These are phyloP conservation scores for Thuja plicata DNA, from an alignment of 83 land plant genomes.

Conservation along the genomic window DNA sequence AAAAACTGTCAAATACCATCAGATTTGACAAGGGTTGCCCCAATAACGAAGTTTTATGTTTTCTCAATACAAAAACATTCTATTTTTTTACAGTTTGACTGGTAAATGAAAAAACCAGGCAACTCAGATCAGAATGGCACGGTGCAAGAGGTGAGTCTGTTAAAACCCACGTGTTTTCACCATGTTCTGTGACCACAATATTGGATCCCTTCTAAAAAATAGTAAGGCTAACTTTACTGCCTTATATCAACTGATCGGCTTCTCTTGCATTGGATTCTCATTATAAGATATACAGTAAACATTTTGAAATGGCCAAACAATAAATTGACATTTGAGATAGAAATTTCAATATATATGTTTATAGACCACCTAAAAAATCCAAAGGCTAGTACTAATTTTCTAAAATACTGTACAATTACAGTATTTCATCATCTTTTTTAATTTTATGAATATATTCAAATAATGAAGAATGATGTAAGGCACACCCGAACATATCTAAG, in stretches of 20 bases:
- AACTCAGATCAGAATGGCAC: too few relatives aligned
- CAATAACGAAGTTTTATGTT: too few relatives aligned
- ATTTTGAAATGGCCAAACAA: not conserved
- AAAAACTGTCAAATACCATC: too few relatives aligned
- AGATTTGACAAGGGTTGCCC: too few relatives aligned
- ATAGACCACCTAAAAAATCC: not conserved
- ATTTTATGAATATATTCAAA: not conserved
- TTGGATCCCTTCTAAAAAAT: not conserved
- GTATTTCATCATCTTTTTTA: not conserved
- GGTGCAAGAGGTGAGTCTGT: too few relatives aligned
- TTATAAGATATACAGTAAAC: not conserved
- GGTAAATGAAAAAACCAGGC: too few relatives aligned
- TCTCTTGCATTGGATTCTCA: slow-evolving; percentile 7
- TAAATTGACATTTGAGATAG: not conserved
- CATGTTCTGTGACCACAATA: too few relatives aligned
- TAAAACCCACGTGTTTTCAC: too few relatives aligned
- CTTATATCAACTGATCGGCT: not conserved
- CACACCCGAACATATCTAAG: not conserved
- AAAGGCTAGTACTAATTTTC: not conserved
- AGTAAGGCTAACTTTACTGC: not conserved
- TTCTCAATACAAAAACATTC: too few relatives aligned
- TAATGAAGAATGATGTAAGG: not conserved
- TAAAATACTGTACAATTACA: not conserved
- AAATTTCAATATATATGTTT: not conserved
- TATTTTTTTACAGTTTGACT: too few relatives aligned